These are phyloP conservation scores for Ophioceras dolichostomum DNA, from an alignment of 2,329 filamentous ascomycete genomes.

Conservation along the genomic window DNA sequence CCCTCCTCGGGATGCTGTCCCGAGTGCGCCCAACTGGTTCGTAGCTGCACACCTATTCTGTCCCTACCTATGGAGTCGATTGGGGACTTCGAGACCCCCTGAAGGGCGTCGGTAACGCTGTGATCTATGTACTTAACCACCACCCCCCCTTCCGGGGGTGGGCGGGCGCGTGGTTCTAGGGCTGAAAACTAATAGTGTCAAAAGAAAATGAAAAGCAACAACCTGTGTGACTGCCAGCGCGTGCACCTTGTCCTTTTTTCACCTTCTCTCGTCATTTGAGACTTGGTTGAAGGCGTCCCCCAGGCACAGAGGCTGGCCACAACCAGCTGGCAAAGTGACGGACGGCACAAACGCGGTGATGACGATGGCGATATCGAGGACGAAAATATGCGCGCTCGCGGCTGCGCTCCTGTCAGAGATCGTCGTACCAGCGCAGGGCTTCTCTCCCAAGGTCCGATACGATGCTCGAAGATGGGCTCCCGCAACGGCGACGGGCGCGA, in stretches of 20 bases:
- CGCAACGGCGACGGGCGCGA: neutral
- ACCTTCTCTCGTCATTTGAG: neutral
- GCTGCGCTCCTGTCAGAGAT: neutral
- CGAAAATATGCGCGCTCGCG: neutral
- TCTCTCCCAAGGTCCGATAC: neutral
- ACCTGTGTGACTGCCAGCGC: neutral
- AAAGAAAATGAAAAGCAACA: neutral
- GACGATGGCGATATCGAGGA: neutral
- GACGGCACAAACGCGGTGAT: neutral
- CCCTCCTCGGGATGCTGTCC: no score
- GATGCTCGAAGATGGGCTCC: neutral
- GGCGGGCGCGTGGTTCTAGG: no score
- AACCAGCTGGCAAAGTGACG: neutral
- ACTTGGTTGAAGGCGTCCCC: neutral
- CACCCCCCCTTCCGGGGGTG: no score
- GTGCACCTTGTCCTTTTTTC: neutral
- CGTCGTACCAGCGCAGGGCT: neutral
- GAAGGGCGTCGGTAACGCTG: no score
- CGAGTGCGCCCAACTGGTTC: no score
- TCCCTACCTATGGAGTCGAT: no score
- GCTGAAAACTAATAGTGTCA: no score
- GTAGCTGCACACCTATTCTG: no score
- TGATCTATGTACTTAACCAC: no score
- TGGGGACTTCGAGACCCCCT: no score
- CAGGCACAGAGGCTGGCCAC: neutral